These are phyloP conservation scores for Diplosphaera chodatii DNA, from an alignment of 139 green algal genomes.

Conservation along the genomic window DNA sequence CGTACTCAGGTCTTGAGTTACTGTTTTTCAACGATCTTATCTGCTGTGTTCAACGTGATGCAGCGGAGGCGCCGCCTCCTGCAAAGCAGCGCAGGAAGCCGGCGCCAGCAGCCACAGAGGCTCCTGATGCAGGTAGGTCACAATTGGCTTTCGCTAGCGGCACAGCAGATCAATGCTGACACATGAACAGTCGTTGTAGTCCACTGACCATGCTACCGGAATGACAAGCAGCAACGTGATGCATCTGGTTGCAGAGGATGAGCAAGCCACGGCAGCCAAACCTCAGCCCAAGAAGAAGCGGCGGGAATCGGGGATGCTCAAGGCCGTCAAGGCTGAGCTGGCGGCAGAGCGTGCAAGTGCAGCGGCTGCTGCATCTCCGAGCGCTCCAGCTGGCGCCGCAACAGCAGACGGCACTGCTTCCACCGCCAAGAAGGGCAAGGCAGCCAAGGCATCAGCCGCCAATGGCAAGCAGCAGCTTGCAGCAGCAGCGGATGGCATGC, in stretches of 20 bases:
- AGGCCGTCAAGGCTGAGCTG: slow-evolving; percentile 30
- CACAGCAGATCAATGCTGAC: too few relatives aligned
- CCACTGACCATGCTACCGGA: too few relatives aligned
- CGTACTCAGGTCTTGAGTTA: too few relatives aligned
- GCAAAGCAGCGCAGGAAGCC: too few relatives aligned
- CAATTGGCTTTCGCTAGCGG: too few relatives aligned
- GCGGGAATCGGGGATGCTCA: slow-evolving; percentile 30
- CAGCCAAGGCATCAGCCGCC: not conserved
- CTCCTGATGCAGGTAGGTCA: too few relatives aligned
- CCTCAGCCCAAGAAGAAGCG: slow-evolving; percentile 10
- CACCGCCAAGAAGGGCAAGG: not conserved
- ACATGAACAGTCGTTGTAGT: too few relatives aligned
- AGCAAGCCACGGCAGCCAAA: not conserved
- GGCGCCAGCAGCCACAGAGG: too few relatives aligned
- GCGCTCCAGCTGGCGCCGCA: not conserved
- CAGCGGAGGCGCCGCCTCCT: not conserved
- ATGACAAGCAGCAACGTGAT: too few relatives aligned
- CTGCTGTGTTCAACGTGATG: not conserved
- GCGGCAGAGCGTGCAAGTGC: slow-evolving; percentile 20
- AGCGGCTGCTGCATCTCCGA: not conserved
- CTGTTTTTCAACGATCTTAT: too few relatives aligned
- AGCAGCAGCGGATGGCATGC: not conserved
- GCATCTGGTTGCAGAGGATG: not conserved
- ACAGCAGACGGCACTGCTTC: not conserved
- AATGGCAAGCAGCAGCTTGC: too few relatives aligned